Evolutionary conservation across 345 rosid species (phyloP).

Genomic region (Toxicodendron radicans): DNA sequence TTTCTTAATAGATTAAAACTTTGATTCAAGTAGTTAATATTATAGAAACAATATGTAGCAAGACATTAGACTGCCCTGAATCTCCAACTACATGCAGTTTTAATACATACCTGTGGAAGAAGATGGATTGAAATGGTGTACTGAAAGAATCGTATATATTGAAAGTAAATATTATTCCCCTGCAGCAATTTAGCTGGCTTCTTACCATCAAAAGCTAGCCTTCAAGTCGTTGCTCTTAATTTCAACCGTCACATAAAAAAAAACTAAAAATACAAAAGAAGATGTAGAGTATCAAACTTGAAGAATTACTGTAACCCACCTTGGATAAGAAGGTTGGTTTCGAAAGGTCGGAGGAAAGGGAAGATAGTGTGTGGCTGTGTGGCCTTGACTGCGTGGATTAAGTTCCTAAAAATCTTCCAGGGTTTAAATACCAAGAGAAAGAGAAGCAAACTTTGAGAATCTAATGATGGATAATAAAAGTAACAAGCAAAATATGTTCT

Average conservation of each 20-base stretch:
- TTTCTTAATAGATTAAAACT: too few species aligned
- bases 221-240: neutral
- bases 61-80: neutral
- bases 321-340: constrained; percentile 5
- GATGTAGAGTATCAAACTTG: neutral
- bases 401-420: constrained; percentile 1
- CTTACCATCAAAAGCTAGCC: neutral
- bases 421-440: constrained; percentile 25
- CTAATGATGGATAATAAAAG: constrained; percentile 20
- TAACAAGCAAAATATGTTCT: constrained; percentile 21
- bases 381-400: constrained; percentile 21
- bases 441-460: constrained; percentile 13
- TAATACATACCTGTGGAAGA: constrained; percentile 28
- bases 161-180: neutral
- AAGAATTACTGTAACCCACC: constrained; percentile 5
- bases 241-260: neutral
- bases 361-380: neutral
- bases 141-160: neutral
- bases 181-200: neutral
- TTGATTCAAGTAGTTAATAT: too few species aligned
- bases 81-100: constrained; percentile 3
- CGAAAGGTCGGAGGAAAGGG: constrained; percentile 14
- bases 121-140: constrained; percentile 12
- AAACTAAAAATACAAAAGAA: neutral
- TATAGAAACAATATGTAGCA: neutral